Evolutionary conservation across 2,329 filamentous ascomycete genomes (phyloP).

Genomic region (Seiridium cupressi): DNA sequence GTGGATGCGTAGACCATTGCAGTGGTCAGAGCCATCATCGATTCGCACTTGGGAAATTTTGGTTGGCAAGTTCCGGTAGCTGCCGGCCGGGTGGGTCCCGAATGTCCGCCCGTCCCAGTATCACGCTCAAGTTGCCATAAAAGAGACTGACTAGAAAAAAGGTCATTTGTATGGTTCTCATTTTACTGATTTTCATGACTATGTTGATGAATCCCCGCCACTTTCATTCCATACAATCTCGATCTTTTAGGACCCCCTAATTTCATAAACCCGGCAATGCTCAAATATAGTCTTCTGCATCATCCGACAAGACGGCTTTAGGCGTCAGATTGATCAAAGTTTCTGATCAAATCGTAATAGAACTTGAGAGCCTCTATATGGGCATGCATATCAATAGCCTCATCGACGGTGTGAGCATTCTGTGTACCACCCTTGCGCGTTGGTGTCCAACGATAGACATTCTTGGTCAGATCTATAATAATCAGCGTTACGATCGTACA

Average conservation of each 20-base stretch:
- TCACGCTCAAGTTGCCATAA: not conserved
- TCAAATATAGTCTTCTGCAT: no score
- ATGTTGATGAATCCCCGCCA: not conserved
- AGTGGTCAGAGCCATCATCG: not conserved
- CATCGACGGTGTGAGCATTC: constrained; percentile 36
- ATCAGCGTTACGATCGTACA: not conserved
- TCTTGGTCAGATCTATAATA: constrained; percentile 26
- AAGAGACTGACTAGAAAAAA: not conserved
- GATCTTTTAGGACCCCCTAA: no score
- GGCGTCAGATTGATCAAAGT: constrained; percentile 29
- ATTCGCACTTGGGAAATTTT: not conserved
- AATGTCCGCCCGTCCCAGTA: no score
- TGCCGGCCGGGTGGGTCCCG: not conserved
- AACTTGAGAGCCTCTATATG: constrained; percentile 36
- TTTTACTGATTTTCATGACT: not conserved
- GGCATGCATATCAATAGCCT: constrained; percentile 34
- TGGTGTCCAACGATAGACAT: constrained; percentile 39
- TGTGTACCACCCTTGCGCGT: constrained; percentile 28
- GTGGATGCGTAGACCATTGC: not conserved
- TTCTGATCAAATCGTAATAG: constrained; percentile 35
- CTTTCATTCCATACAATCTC: no score
- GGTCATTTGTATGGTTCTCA: not conserved
- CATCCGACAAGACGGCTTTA: not conserved
- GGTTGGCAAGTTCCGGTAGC: not conserved
- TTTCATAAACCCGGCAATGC: no score